phyloP scores from a whole-genome alignment of 495 filamentous ascomycete species.

The Sporormia fimetaria region DNA sequence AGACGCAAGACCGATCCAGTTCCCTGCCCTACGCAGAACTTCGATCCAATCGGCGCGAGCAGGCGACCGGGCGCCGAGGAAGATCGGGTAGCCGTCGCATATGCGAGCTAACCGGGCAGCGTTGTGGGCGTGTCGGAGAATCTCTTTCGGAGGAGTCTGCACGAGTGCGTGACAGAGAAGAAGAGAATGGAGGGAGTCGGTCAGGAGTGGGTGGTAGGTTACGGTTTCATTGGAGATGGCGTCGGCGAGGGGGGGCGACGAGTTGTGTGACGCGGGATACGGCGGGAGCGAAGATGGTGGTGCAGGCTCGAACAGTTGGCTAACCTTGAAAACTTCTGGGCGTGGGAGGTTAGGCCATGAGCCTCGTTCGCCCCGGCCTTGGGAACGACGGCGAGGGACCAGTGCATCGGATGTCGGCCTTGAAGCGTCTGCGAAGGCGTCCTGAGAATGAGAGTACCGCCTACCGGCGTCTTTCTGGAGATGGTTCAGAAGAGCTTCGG shows the following conservation, averaged over 20 bases:
- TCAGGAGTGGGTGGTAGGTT: constrained; percentile 68
- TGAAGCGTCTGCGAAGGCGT: constrained; percentile 7
- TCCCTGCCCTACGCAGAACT: constrained; percentile 50
- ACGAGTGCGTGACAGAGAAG: constrained; percentile 62
- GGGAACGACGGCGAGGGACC: constrained; percentile 26
- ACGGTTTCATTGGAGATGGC: constrained; percentile 48
- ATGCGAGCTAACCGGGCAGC: constrained; percentile 61
- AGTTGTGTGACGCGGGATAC: constrained; percentile 20
- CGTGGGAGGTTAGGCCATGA: constrained; percentile 31
- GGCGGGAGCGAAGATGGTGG: constrained; percentile 31
- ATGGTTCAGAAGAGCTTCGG: constrained; percentile 51
- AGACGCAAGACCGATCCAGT: constrained; percentile 51
- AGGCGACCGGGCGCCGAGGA: constrained; percentile 59
- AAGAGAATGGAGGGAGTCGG: constrained; percentile 62
- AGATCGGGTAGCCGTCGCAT: constrained; percentile 68
- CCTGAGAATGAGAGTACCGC: constrained; percentile 8
- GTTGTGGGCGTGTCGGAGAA: constrained; percentile 66
- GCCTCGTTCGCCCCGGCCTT: constrained; percentile 20
- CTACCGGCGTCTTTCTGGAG: constrained; percentile 22
- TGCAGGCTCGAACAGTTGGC: constrained; percentile 31
- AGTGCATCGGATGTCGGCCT: constrained; percentile 25
- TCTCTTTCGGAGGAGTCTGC: constrained; percentile 61
- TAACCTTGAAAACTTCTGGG: constrained; percentile 33
- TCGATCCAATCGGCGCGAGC: constrained; percentile 71
- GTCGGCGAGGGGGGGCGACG: constrained; percentile 1